These are phyloP conservation scores for Neonectria faginata DNA, from an alignment of 2,329 filamentous ascomycete genomes.

Conservation along the genomic window DNA sequence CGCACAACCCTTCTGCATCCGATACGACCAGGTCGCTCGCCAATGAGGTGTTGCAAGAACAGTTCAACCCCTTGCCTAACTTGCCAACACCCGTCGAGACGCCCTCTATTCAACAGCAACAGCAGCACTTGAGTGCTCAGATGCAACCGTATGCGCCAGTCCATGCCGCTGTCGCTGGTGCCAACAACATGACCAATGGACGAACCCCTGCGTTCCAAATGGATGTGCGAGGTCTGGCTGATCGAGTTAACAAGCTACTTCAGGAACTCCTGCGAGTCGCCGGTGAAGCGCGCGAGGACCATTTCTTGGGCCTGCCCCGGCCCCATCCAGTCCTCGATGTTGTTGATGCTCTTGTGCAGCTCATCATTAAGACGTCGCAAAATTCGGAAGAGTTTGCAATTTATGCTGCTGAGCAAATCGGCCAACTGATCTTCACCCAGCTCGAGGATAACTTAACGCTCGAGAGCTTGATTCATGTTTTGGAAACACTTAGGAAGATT, in stretches of 20 bases:
- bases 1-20: conserved; percentile 68
- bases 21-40: conserved; percentile 71
- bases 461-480: conserved; percentile 71
- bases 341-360: conserved; percentile 70
- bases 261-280: conserved; percentile 68
- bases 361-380: conserved; percentile 73
- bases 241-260: conserved; percentile 69
- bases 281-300: conserved; percentile 66
- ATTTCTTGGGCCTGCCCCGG: conserved; percentile 69
- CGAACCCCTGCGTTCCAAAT: conserved; percentile 61
- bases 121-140: conserved; percentile 60
- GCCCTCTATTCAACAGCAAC: conserved; percentile 62
- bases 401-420: conserved; percentile 71
- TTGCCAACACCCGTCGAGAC: conserved; percentile 71
- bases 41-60: conserved; percentile 73
- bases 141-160: conserved; percentile 67
- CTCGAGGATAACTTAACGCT: conserved; percentile 67
- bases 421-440: conserved; percentile 65
- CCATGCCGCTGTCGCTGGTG: conserved; percentile 54
- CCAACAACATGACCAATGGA: conserved; percentile 60
- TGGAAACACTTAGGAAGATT: conserved; percentile 71
- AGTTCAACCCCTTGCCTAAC: conserved; percentile 67
- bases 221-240: conserved; percentile 64
- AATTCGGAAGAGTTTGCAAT: conserved; percentile 70
- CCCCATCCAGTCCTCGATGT: conserved; percentile 71